Evolutionary conservation across 805 yeast species (phyloP).

Genomic region (Candida tammaniensis): DNA sequence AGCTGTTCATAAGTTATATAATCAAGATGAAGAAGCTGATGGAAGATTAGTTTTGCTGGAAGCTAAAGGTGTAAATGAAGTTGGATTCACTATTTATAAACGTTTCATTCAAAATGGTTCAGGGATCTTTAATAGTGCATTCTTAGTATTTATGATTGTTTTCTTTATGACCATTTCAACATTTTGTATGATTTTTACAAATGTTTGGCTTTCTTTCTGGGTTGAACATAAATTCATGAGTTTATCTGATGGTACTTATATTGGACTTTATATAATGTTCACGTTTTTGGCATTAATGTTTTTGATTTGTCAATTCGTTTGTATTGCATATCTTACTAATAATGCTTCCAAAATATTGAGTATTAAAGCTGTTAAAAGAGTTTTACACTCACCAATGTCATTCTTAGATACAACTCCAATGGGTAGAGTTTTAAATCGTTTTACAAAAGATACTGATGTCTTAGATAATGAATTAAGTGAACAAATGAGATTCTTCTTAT

Average conservation of each 20-base stretch:
- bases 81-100: conserved; percentile 46
- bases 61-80: conserved; percentile 56
- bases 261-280: conserved; percentile 68
- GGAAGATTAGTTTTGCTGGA: conserved; percentile 43
- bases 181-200: conserved; percentile 57
- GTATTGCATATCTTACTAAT: conserved; percentile 47
- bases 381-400: conserved; percentile 76
- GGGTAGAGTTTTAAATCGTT: conserved; percentile 82
- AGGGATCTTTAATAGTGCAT: conserved; percentile 36
- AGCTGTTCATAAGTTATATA: conserved; percentile 26
- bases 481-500: conserved; percentile 59
- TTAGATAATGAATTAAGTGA: conserved; percentile 77
- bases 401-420: conserved; percentile 83
- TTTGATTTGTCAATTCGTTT: conserved; percentile 40
- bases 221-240: conserved; percentile 49
- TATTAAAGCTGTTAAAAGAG: conserved; percentile 52
- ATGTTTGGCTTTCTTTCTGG: conserved; percentile 87
- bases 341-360: conserved; percentile 59
- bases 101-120: conserved; percentile 55
- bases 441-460: conserved; percentile 84
- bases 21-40: conserved; percentile 20
- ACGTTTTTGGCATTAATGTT: conserved; percentile 48
- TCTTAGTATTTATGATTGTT: conserved; percentile 19
- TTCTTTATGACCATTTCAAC: conserved; percentile 39
- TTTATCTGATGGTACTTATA: conserved; percentile 54